These are phyloP conservation scores for Colletotrichum ledebouriae DNA, from an alignment of 2,329 filamentous ascomycete genomes.

Conservation along the genomic window DNA sequence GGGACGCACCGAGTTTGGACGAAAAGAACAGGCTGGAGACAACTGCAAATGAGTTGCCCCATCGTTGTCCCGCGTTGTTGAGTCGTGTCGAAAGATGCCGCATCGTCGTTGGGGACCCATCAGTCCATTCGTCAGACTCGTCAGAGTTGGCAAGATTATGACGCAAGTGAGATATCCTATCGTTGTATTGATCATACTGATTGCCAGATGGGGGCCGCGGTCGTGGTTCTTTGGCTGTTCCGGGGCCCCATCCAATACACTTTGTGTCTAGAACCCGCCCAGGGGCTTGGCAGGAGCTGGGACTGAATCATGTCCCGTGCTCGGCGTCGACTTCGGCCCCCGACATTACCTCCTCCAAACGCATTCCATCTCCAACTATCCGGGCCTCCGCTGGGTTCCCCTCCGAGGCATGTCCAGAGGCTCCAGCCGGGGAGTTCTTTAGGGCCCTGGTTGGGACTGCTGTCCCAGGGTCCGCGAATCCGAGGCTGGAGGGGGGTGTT, in stretches of 20 bases:
- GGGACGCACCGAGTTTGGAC: slow-evolving; percentile 11
- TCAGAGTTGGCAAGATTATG: slow-evolving; percentile 20
- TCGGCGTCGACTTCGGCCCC: slow-evolving; percentile 3
- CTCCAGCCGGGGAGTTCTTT: background rate
- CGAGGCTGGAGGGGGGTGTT: background rate
- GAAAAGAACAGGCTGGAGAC: background rate
- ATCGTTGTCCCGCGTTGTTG: background rate
- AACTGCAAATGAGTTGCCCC: background rate
- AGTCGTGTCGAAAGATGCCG: slow-evolving; percentile 10
- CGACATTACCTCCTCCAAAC: background rate
- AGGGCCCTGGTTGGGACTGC: slow-evolving; percentile 11
- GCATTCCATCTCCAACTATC: background rate
- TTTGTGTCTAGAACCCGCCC: slow-evolving; percentile 20
- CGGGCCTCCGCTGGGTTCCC: background rate
- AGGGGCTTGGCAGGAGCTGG: slow-evolving; percentile 28
- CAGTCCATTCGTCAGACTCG: slow-evolving; percentile 23
- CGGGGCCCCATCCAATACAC: slow-evolving; percentile 16
- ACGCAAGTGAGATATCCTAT: slow-evolving; percentile 38
- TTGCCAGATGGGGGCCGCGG: background rate
- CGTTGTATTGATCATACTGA: slow-evolving; percentile 16
- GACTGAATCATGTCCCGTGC: slow-evolving; percentile 35
- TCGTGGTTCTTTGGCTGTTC: background rate
- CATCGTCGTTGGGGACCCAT: background rate
- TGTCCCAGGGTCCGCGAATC: background rate
- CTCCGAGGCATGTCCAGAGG: background rate